A percentile compares a stretch with the other conserved stretches of the same genome.
Conservation (phyloP, 257 asterid genomes). For the Solanum pimpinellifolium region DNA sequence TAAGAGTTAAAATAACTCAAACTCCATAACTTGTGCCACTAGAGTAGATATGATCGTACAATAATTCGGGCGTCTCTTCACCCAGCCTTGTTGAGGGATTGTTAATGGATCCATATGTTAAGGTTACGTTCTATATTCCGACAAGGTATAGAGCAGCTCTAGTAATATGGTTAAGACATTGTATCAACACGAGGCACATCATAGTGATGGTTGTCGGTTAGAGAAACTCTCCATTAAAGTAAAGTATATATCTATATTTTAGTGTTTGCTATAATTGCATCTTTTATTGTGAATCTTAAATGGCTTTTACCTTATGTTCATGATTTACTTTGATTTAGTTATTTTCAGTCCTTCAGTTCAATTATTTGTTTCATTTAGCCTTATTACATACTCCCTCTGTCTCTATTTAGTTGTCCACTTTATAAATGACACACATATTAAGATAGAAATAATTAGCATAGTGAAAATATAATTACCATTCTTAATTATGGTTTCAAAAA, state of each 20-base stretch:
- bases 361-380: not conserved
- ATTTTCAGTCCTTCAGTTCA: not conserved
- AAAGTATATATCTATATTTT: not conserved
- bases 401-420: too few relatives aligned
- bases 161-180: not conserved
- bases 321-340: not conserved
- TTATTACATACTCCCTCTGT: not conserved
- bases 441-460: too few relatives aligned
- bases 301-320: not conserved
- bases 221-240: not conserved
- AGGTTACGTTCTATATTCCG: not conserved
- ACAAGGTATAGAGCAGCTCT: not conserved
- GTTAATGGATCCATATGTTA: not conserved
- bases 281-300: not conserved
- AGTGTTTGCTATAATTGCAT: not conserved
- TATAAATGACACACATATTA: too few relatives aligned
- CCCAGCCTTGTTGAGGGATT: not conserved
- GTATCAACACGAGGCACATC: not conserved
- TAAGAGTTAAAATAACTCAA: not conserved
- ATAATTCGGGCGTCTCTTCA: too few relatives aligned
- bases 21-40: not conserved
- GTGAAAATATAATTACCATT: too few relatives aligned
- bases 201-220: not conserved
- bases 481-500: too few relatives aligned
- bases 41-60: not conserved